A percentile compares a stretch with the other conserved stretches of the same genome.
phyloP scores from a whole-genome alignment of 495 filamentous ascomycete species.

The Penicillium dipodomyicola region DNA sequence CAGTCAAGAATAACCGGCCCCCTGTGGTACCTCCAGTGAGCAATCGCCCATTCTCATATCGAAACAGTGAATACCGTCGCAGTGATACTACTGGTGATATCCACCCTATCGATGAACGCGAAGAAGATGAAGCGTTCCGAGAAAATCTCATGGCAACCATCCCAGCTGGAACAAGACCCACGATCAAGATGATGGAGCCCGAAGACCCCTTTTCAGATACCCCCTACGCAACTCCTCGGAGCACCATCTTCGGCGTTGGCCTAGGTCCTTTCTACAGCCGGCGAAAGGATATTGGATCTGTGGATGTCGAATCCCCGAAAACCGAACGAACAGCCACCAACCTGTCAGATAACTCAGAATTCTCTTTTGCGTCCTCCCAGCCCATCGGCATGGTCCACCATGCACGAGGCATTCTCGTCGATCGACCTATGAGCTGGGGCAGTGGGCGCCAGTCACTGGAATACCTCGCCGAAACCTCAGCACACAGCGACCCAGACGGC shows the following conservation, averaged over 20 bases:
- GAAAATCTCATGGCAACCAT: constrained; percentile 29
- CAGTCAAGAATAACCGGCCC: constrained; percentile 45
- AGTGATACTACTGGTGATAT: constrained; percentile 52
- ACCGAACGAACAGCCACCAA: constrained; percentile 57
- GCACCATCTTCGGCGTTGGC: constrained; percentile 31
- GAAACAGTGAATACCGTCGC: constrained; percentile 47
- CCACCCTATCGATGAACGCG: constrained; percentile 67
- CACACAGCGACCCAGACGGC: constrained; percentile 28
- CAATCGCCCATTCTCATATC: constrained; percentile 24
- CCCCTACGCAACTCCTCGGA: constrained; percentile 30
- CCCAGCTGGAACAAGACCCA: constrained; percentile 8
- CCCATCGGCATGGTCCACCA: constrained; percentile 19
- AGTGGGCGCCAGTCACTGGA: constrained; percentile 32
- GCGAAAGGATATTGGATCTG: constrained; percentile 22
- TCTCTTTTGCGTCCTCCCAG: constrained; percentile 30
- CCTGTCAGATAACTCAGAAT: constrained; percentile 50
- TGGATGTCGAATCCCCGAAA: constrained; percentile 40
- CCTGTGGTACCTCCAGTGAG: constrained; percentile 12
- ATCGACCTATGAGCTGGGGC: constrained; percentile 24
- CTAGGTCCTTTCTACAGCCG: constrained; percentile 30
- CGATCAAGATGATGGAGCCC: constrained; percentile 19
- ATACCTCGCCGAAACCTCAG: constrained; percentile 22
- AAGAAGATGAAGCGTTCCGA: constrained; percentile 56
- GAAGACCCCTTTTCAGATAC: constrained; percentile 32
- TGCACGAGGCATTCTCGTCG: constrained; percentile 17